Evolutionary conservation across 225 moss, liverwort and hornwort genomes (phyloP), one percentile per base, ranked within the genome.

Genomic region (Straminergon stramineum): DNA sequence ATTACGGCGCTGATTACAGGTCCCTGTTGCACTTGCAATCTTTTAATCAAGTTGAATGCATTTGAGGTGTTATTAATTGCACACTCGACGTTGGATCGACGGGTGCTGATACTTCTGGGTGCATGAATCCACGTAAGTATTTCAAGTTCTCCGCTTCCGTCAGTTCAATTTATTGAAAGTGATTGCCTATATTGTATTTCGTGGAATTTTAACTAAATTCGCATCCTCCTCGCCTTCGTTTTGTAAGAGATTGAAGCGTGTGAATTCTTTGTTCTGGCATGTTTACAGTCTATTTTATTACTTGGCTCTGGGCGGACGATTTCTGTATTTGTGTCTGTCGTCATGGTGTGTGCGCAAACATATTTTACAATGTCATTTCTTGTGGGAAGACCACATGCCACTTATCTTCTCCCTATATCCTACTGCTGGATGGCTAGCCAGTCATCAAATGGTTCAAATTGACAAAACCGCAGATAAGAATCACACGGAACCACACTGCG

Each of bases 1-100:
- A 97, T 86, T 97, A 97, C 85, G 97, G 97, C 45, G 56, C 93
- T 57, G 88, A 91, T 80, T 94, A 95, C 85, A 87, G 69, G 48
- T 79, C 89, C 65, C 87, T 91, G 83, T 68, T 93, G 75, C 90
- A 91, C 30, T 89, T 88, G 86, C 53, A 91, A 48, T 87, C 68
- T 79, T 88, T 90, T 74, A 63, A 84, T 74, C 73, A 76, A 79
- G 57, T 34, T 88, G 65, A 71, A 71, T 68, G 61, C 75, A n/a
- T 37, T 80, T 83, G 89, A 90, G 68, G 74, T 75, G 37, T 52
- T 19, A 17, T 69, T 28, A 17, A 53, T 61, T 87, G 84, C 61
- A 69, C 39, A 62, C 61, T 88, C 19, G 76, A 68, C 75, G 58
- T 28, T 52, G 60, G 75, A 90, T 68, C 43, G 35, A 61, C 53